These are phyloP conservation scores for Thuja plicata DNA, from an alignment of 83 land plant genomes.

Conservation along the genomic window DNA sequence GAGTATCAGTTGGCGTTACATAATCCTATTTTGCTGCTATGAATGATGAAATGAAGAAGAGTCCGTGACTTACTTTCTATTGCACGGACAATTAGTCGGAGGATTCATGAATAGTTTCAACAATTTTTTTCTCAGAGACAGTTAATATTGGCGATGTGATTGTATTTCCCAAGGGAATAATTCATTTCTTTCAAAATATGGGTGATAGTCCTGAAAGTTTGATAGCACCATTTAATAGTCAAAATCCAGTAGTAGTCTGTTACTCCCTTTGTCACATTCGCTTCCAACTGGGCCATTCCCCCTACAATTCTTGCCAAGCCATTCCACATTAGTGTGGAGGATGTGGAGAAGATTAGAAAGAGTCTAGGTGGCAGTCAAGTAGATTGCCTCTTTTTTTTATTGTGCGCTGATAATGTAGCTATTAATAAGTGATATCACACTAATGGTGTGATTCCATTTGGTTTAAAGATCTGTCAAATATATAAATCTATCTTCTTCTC, in stretches of 20 bases:
- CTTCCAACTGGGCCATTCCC: neutral
- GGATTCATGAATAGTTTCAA: conserved; percentile 55
- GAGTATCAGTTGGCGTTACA: too few species aligned
- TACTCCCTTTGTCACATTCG: conserved; percentile 21
- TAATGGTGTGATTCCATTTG: too few species aligned
- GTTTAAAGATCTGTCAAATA: too few species aligned
- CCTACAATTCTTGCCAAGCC: neutral
- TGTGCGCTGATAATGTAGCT: too few species aligned
- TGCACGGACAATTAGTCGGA: conserved; percentile 26
- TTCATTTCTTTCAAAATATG: conserved; percentile 42
- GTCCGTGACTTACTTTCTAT: conserved; percentile 3
- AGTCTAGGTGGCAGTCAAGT: neutral
- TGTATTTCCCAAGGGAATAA: conserved; percentile 49
- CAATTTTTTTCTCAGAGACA: conserved; percentile 17
- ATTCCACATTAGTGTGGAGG: neutral
- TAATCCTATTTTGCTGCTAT: too few species aligned
- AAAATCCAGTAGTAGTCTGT: conserved; percentile 31
- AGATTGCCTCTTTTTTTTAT: too few species aligned
- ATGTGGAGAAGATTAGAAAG: neutral
- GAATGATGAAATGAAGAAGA: too few species aligned
- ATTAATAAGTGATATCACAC: too few species aligned
- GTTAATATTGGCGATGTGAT: conserved; percentile 42
- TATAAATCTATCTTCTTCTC: too few species aligned
- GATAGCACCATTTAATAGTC: conserved; percentile 28
- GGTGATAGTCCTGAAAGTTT: conserved; percentile 20